Conservation (phyloP, 306 rosid genomes). For the Acacia confusa region DNA sequence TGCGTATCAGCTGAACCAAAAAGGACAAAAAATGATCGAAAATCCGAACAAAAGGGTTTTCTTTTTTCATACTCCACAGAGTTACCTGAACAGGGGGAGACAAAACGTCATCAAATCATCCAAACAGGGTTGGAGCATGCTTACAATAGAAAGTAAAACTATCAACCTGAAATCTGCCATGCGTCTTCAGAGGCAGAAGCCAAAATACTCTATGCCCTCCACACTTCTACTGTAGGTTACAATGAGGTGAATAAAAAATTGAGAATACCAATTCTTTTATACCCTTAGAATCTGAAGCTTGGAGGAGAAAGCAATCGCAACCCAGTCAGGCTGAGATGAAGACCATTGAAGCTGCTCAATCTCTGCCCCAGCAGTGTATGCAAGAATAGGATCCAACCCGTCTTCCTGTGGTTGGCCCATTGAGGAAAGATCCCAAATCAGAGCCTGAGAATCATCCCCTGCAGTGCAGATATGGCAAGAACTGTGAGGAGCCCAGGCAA, state of each 20-base stretch:
- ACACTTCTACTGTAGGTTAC: not conserved
- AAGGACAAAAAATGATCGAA: not conserved
- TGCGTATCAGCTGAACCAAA: not conserved
- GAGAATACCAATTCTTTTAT: slow-evolving; percentile 31
- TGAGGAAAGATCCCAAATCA: slow-evolving; percentile 94
- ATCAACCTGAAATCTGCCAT: slow-evolving; percentile 13
- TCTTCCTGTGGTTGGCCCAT: slow-evolving; percentile 96
- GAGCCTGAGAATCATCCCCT: slow-evolving; percentile 96
- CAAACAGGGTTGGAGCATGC: not conserved
- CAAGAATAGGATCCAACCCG: slow-evolving; percentile 94
- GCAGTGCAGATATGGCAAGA: slow-evolving; percentile 97
- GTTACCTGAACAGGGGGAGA: not conserved
- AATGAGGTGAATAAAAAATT: not conserved
- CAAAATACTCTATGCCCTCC: not conserved
- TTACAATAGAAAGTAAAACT: not conserved
- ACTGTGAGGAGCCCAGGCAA: slow-evolving; percentile 99
- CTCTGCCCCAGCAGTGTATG: slow-evolving; percentile 95
- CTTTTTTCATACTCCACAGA: not conserved
- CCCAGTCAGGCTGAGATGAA: slow-evolving; percentile 99
- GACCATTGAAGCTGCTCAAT: slow-evolving; percentile 99
- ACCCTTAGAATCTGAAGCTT: slow-evolving; percentile 99
- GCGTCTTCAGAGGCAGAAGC: not conserved
- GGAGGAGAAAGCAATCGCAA: slow-evolving; percentile 88
- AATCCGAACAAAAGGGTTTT: not conserved
- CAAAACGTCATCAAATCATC: not conserved